Evolutionary conservation across 2,329 filamentous ascomycete species (phyloP).

Genomic region (Nothopassalora personata): DNA sequence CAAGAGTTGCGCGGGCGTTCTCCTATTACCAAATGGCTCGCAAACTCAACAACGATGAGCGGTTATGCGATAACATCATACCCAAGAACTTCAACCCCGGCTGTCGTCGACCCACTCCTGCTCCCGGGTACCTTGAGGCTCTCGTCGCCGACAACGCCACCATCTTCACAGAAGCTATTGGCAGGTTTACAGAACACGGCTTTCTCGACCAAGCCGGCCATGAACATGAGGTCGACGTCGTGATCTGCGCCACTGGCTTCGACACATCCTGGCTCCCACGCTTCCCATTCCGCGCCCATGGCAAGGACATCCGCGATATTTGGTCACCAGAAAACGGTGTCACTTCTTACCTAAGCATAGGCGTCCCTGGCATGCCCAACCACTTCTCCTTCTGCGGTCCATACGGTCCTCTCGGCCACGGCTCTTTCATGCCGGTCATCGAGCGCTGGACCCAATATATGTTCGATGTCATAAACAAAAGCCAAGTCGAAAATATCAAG

Average conservation of each 20-base stretch:
- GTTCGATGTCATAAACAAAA: constrained; percentile 37
- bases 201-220: constrained; percentile 31
- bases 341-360: constrained; percentile 39
- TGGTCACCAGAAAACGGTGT: constrained; percentile 35
- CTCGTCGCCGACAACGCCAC: constrained; percentile 32
- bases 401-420: constrained; percentile 39
- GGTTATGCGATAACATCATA: constrained; percentile 41
- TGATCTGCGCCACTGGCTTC: constrained; percentile 37
- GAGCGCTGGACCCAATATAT: constrained; percentile 39
- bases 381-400: constrained; percentile 42
- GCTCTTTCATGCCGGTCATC: constrained; percentile 39
- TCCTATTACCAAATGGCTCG: constrained; percentile 37
- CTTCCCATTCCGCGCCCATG: constrained; percentile 29
- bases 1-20: constrained; percentile 39
- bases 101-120: constrained; percentile 40
- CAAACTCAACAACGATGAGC: constrained; percentile 36
- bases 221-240: constrained; percentile 31
- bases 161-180: constrained; percentile 33
- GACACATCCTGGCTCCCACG: constrained; percentile 34
- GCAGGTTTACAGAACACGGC: constrained; percentile 27
- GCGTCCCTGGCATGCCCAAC: constrained; percentile 41
- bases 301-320: constrained; percentile 32
- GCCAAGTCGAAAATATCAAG: constrained; percentile 40
- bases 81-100: constrained; percentile 42
- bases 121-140: constrained; percentile 40